Conservation (phyloP, 805 yeast genomes). For the Barnettozyma botsteinii region DNA sequence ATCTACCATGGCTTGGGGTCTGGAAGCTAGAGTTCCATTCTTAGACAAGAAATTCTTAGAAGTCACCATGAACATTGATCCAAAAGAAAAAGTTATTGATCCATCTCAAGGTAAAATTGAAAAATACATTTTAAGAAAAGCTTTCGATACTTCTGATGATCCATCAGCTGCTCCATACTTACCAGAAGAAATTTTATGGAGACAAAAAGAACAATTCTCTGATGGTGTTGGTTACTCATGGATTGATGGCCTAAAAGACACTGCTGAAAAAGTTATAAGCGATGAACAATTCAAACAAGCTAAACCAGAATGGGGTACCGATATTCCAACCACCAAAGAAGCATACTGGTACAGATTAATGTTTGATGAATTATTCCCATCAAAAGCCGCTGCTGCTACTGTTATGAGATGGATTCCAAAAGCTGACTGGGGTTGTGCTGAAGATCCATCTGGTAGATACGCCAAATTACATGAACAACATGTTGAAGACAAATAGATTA, state of each 20-base stretch:
- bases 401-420: constrained; percentile 99
- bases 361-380: constrained; percentile 90
- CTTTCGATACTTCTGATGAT: constrained; percentile 89
- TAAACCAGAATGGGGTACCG: constrained; percentile 93
- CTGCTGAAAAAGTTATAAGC: constrained; percentile 78
- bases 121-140: constrained; percentile 94
- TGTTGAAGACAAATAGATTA: constrained; percentile 29
- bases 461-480: constrained; percentile 84
- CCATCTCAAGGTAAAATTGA: constrained; percentile 74
- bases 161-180: constrained; percentile 76
- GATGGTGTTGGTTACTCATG: constrained; percentile 99
- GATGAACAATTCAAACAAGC: constrained; percentile 91
- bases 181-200: constrained; percentile 96
- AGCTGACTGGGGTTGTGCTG: constrained; percentile 99
- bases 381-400: constrained; percentile 87
- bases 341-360: constrained; percentile 98
- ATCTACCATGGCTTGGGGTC: constrained; percentile 99
- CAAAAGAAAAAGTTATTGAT: constrained; percentile 82
- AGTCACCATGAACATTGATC: constrained; percentile 90
- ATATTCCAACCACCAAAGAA: constrained; percentile 95
- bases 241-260: constrained; percentile 96
- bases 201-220: constrained; percentile 99
- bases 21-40: constrained; percentile 99
- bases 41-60: constrained; percentile 90
- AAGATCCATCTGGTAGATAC: constrained; percentile 96